Percentiles rank a stretch among this genome's conserved stretches.
These are phyloP conservation scores for Apiotrichum sp. DNA, from an alignment of 1,284 basidiomycete species.

Conservation along the genomic window DNA sequence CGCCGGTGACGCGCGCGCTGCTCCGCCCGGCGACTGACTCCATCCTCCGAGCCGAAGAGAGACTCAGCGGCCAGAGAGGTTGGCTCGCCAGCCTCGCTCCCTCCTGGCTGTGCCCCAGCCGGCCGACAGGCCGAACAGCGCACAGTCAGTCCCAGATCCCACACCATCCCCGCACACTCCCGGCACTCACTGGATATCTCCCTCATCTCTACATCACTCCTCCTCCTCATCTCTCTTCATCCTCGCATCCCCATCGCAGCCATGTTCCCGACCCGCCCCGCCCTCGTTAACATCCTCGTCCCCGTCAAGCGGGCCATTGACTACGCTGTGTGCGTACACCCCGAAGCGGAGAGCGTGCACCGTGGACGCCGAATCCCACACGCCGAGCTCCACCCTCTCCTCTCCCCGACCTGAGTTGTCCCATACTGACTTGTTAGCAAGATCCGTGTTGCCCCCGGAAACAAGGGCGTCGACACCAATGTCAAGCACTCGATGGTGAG, in stretches of 20 bases:
- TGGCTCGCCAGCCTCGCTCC: too few relatives aligned
- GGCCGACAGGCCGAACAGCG: too few relatives aligned
- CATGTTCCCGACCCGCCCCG: slow-evolving; percentile 68
- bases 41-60: too few relatives aligned
- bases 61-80: too few relatives aligned
- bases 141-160: too few relatives aligned
- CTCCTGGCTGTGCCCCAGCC: slow-evolving; percentile 35
- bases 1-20: too few relatives aligned
- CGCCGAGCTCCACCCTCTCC: too few relatives aligned
- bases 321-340: slow-evolving; percentile 34
- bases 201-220: too few relatives aligned
- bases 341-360: too few relatives aligned
- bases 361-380: too few relatives aligned
- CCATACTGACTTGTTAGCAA: slow-evolving; percentile 60
- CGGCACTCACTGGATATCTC: not conserved
- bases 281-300: slow-evolving; percentile 79
- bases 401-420: slow-evolving; percentile 29
- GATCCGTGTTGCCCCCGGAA: slow-evolving; percentile 85
- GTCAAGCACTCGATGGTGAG: slow-evolving; percentile 96
- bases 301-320: slow-evolving; percentile 74
- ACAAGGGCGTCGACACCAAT: slow-evolving; percentile 89
- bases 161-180: too few relatives aligned
- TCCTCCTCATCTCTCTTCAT: not conserved
- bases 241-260: slow-evolving; percentile 3
- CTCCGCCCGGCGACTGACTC: too few relatives aligned